These are phyloP conservation scores for Boletus reticuloceps DNA, from an alignment of 768 basidiomycete species.

Conservation along the genomic window DNA sequence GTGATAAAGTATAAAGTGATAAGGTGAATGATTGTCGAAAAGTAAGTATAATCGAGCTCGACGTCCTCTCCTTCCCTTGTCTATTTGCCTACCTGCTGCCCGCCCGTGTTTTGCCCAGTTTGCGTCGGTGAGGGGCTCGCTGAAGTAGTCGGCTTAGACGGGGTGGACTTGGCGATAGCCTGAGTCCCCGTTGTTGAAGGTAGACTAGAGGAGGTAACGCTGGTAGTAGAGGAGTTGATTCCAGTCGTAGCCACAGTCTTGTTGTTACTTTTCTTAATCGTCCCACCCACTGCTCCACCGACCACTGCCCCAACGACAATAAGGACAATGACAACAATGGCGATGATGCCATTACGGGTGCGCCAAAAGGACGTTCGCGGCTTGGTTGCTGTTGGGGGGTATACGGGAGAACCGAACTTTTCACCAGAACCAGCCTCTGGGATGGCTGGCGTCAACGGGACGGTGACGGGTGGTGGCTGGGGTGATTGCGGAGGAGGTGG, in stretches of 20 bases:
- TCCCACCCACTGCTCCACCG: constrained; percentile 59
- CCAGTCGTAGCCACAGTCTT: background rate
- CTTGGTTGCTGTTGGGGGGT: background rate
- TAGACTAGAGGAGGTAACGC: background rate
- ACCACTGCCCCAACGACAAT: constrained; percentile 50
- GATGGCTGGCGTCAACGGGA: constrained; percentile 4
- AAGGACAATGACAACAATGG: constrained; percentile 36
- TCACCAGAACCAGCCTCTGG: constrained; percentile 15
- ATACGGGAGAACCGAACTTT: constrained; percentile 2
- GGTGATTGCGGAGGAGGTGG: constrained; percentile 12
- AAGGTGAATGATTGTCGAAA: no score
- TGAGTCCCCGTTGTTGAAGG: background rate
- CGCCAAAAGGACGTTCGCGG: constrained; percentile 45
- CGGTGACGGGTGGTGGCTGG: constrained; percentile 12
- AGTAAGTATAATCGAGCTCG: no score
- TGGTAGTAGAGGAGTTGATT: no score
- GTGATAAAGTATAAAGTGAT: background rate
- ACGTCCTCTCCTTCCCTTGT: background rate
- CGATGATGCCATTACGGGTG: constrained; percentile 42
- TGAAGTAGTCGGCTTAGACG: no score
- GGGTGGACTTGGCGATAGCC: no score
- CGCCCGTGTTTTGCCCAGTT: background rate
- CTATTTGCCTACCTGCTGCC: background rate
- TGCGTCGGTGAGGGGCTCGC: background rate
- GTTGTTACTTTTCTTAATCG: constrained; percentile 29